These are phyloP conservation scores for Zasmidium angulare DNA, from an alignment of 2,329 filamentous ascomycete genomes.

Conservation along the genomic window DNA sequence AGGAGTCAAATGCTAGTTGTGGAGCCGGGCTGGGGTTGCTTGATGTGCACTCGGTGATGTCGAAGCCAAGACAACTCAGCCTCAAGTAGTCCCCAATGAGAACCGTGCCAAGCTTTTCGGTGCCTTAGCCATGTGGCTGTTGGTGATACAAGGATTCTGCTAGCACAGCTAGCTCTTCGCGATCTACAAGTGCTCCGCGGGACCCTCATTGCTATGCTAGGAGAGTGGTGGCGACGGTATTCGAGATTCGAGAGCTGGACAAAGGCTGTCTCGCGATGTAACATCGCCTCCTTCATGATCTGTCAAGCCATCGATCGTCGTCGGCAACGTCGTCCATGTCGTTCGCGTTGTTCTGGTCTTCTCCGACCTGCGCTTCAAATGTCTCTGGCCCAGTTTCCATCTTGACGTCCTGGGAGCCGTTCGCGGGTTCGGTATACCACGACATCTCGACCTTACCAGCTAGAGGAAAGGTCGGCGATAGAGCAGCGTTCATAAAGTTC, in stretches of 20 bases:
- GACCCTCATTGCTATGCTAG: background rate
- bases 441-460: constrained; percentile 64
- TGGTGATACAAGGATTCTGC: background rate
- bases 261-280: background rate
- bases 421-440: constrained; percentile 49
- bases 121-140: background rate
- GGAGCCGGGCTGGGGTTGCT: background rate
- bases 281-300: too few relatives aligned
- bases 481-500: constrained; percentile 39
- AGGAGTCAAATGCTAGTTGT: background rate
- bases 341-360: background rate
- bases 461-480: constrained; percentile 52
- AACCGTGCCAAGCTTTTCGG: background rate
- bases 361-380: background rate
- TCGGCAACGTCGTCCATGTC: constrained; percentile 20
- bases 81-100: background rate
- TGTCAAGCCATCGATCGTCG: constrained; percentile 22
- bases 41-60: too few relatives aligned
- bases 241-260: background rate
- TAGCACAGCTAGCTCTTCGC: background rate
- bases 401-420: constrained; percentile 8
- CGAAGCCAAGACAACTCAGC: background rate
- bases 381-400: background rate
- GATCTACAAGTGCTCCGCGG: background rate
- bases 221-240: background rate